phyloP scores from a whole-genome alignment of 805 yeast genomes.

The Candida chauliodis region DNA sequence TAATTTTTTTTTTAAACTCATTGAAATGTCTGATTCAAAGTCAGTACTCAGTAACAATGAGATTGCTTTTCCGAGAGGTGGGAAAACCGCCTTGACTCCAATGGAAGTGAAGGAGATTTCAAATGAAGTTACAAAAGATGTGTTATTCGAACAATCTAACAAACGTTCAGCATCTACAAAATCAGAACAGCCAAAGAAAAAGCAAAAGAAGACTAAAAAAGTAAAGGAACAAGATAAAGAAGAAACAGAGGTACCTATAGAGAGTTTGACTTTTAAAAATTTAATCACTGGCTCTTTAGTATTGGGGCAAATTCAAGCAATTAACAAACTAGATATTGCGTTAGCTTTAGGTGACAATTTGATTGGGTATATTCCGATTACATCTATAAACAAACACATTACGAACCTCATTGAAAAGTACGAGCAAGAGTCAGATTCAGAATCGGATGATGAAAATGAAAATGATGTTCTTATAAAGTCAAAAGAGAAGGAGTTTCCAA shows the following conservation, averaged over 20 bases:
- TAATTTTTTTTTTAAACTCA: not conserved
- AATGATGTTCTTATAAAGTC: conserved; percentile 26
- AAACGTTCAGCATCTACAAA: conserved; percentile 26
- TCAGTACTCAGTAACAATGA: conserved; percentile 43
- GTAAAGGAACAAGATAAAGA: conserved; percentile 22
- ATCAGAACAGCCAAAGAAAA: conserved; percentile 23
- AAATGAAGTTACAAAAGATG: conserved; percentile 88
- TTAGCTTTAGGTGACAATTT: conserved; percentile 78
- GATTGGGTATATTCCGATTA: conserved; percentile 72
- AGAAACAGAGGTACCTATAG: conserved; percentile 46
- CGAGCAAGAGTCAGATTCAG: conserved; percentile 41
- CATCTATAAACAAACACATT: conserved; percentile 64
- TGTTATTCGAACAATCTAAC: conserved; percentile 59
- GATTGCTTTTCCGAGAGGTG: conserved; percentile 91
- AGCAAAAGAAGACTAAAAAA: conserved; percentile 21
- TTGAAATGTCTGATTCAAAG: conserved; percentile 15
- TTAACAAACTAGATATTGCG: conserved; percentile 60
- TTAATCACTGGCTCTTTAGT: conserved; percentile 69
- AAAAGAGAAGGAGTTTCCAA: conserved; percentile 47
- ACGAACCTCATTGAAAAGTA: conserved; percentile 53
- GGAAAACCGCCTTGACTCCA: conserved; percentile 79
- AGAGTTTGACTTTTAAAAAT: conserved; percentile 58
- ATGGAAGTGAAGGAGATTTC: conserved; percentile 89
- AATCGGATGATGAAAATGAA: conserved; percentile 37
- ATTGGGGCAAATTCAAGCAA: conserved; percentile 68